Percentiles rank a stretch among this genome's conserved stretches.
phyloP scores from a whole-genome alignment of 2,329 filamentous ascomycete species.

The Phoma sp. region DNA sequence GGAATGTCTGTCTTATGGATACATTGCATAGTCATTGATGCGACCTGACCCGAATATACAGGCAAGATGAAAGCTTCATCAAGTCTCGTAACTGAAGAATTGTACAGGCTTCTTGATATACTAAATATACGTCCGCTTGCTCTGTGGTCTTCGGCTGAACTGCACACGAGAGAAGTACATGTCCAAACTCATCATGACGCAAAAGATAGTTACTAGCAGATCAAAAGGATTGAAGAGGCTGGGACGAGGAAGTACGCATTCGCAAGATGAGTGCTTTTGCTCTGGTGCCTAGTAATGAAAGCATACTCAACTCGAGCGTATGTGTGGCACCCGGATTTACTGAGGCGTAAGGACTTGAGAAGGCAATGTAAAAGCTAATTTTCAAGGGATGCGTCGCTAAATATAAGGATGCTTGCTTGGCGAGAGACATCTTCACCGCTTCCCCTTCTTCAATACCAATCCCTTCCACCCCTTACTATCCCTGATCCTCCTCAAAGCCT shows the following conservation, averaged over 20 bases:
- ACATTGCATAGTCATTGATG: neutral
- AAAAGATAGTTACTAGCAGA: neutral
- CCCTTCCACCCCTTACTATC: constrained; percentile 48
- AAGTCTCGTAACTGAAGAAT: neutral
- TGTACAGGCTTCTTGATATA: neutral
- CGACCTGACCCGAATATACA: neutral
- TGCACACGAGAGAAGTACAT: constrained; percentile 3
- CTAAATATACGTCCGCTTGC: neutral
- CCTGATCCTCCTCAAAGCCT: constrained; percentile 41
- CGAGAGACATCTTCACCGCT: constrained; percentile 24
- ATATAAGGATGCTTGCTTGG: neutral
- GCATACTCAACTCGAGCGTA: neutral
- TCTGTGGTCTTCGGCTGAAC: neutral
- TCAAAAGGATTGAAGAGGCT: neutral
- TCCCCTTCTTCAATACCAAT: constrained; percentile 46
- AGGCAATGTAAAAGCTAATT: too few relatives aligned
- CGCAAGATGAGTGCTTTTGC: neutral
- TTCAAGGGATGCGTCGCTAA: neutral
- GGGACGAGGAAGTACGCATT: neutral
- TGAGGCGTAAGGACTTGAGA: too few relatives aligned
- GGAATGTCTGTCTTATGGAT: neutral
- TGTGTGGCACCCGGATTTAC: too few relatives aligned
- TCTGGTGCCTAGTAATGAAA: neutral
- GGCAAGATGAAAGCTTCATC: constrained; percentile 1
- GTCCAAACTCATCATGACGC: neutral